A percentile compares a stretch with the other conserved stretches of the same genome.
These are phyloP conservation scores for Paramecium primaurelia DNA, from an alignment of 73 alveolate genomes.

Conservation along the genomic window DNA sequence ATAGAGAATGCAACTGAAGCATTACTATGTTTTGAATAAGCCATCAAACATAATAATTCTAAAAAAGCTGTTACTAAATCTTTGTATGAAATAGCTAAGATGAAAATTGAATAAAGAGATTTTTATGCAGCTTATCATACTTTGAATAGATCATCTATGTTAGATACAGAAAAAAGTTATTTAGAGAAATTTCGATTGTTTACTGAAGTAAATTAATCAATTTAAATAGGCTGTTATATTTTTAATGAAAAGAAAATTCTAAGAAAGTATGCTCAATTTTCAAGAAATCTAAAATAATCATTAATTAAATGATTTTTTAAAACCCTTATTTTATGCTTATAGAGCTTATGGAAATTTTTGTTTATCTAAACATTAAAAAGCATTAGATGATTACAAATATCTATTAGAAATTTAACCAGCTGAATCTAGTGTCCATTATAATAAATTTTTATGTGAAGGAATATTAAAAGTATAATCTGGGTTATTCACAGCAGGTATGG, in stretches of 20 bases:
- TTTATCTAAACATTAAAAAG: constrained; percentile 63
- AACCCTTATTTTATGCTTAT: constrained; percentile 56
- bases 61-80: constrained; percentile 65
- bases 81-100: constrained; percentile 63
- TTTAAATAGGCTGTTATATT: constrained; percentile 54
- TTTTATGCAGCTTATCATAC: constrained; percentile 67
- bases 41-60: constrained; percentile 60
- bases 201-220: constrained; percentile 41
- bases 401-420: not conserved
- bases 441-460: constrained; percentile 61
- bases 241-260: constrained; percentile 62
- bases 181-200: constrained; percentile 54
- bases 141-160: constrained; percentile 57
- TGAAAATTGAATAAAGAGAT: constrained; percentile 64
- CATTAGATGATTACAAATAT: constrained; percentile 60
- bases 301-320: constrained; percentile 58
- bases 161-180: constrained; percentile 55
- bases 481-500: constrained; percentile 32
- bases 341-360: constrained; percentile 67
- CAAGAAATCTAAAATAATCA: constrained; percentile 17
- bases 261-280: constrained; percentile 51
- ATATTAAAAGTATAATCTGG: constrained; percentile 51
- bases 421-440: constrained; percentile 58
- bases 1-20: constrained; percentile 67
- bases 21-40: constrained; percentile 60